Base-by-base conservation (phyloP, 768 basidiomycete species). In the Daedaleopsis nitida region DNA sequence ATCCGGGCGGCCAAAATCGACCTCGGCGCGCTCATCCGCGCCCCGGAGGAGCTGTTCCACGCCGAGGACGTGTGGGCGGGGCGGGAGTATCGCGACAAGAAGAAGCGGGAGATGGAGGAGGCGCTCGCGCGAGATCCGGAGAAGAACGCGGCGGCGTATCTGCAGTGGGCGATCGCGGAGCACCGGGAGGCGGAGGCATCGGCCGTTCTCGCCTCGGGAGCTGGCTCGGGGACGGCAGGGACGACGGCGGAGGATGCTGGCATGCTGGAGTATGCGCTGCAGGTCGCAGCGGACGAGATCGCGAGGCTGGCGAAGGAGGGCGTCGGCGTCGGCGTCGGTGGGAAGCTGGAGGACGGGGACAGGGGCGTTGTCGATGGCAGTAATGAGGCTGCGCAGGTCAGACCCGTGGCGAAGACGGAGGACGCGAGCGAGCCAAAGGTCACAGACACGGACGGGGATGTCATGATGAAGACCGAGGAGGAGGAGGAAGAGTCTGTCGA, bases 271-370 rank as follows among this genome's bases (percentile, higher is more conserved):
- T 82, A 84, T 69, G 82, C 85, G 43, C 72, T 92, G 66, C 77
- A 81, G 10, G 82, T 83, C 69, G 82, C 85, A 51, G 86, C 81
- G 3, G 77, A 77, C 23, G 75, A 80, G 39, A 82, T 92, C 45
- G 73, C 76, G 47, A 71, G 77, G 62, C 66, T 87, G 66, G 68
- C 50, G 3, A 49, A 21, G 57, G 72, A 42, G 39, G 62, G 60
- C 69, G 43, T 55, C 62, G 34, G 60, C 52, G 57, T 56, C 62
- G 34, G 60, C 52, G 58, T 56, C 49, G 52, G 59, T 21, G 45
- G 55, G 17, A 62, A 48, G 34, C 64, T 52, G 21, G 64, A 62
- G 23, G 66, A 69, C 13, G 63, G 58, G 47, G 47, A 45, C 9
- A 17, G 52, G 21, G 7, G 7, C 27, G 7, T 7, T 32, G 27